Base-by-base conservation (phyloP, 768 basidiomycete species). In the Lactifluus volemus region DNA sequence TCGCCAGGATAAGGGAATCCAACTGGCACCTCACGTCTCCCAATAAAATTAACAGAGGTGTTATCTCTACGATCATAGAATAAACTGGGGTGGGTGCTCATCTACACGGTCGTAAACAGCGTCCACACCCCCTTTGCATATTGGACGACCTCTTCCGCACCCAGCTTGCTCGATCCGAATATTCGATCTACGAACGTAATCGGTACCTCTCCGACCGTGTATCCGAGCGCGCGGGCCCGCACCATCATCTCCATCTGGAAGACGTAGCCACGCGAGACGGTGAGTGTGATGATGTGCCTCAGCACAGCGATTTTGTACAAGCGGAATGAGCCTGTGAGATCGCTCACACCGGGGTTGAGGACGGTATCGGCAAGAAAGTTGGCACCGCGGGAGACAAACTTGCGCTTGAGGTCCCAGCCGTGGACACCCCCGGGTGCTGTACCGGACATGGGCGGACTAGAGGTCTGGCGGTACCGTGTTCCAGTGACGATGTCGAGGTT, bases 231-330 rank as follows among this genome's bases (percentile, higher is more conserved):
- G 21, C 85, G 81, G 5, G 93, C 93, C 1, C 93, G 83, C 19
- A 92, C 93, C 82, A 95, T 95, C 87, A 95, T 96, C 71, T 96
- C 93, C 93, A 96, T 96, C 78, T 96, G 93, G 77, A 96, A 95
- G 34, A 96, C 93, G 67, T 95, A 96, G 9, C 93, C 93, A 65
- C 89, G 89, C 2, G 92, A 92, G 63, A 86, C 81, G 2, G 89
- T 92, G 65, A 86, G 80, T 5, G 86, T 82, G 67, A 96, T 95
- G 68, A 96, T 88, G 66, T 92, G 84, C 51, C 81, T 82, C 57
- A 96, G 77, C 7, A 89, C 93, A 0, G 79, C 78, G 11, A 83
- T 71, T 42, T 89, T 84, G 71, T 96, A 96, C 15, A 96, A 72
- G 61, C 92, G 78, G 75, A 95, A 96, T 63, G 88, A 90, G 7